Base-by-base conservation (phyloP, 768 basidiomycete genomes). In the Mycena crocata region DNA sequence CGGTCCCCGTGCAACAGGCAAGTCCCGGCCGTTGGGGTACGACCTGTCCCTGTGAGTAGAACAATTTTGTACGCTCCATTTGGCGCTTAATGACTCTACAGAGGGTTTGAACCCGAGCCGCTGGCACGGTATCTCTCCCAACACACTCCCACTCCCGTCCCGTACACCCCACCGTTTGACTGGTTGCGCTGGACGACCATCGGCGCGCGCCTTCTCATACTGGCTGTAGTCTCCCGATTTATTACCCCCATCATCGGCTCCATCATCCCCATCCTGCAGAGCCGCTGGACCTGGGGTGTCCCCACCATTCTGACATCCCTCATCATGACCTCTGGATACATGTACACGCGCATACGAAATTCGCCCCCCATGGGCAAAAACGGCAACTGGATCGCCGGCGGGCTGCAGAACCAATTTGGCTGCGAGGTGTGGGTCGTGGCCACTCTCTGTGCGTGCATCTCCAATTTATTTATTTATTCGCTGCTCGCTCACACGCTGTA, bases 291-390 rank as follows among this genome's bases (percentile, higher is more conserved):
- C 3, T 95, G 94, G 93, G 93, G 92, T 8, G 72, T 82, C 26
- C 76, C 76, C n/a, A 84, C 83, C 42, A 86, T 90, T 31, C 61
- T 90, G 42, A 75, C 88, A 30, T 86, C 89, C 13, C 90, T 94
- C 23, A 80, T 94, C 72, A 97, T 98, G 91, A 96, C 90, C 24
- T 90, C 92, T 12, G 98, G 98, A 10, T 93, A 89, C 83, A 99
- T 99, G 98, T 99, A 97, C 81, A 93, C 93, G 64, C 92, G 91
- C 69, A 99, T 99, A 71, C 90, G 97, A 67, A 85, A 85, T 32
- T 85, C 85, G 50, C 96, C 95, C 3, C 94, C 87, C 75, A 82
- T 81, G 26, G 89, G 87, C 31, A 81, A 82, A 0, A 84, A 87
- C 60, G 89, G 90, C 26, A 82, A 86, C 54, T 96, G 95, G 92